Conservation (phyloP, 2,329 filamentous ascomycete genomes). For the Diaporthe ampelina region DNA sequence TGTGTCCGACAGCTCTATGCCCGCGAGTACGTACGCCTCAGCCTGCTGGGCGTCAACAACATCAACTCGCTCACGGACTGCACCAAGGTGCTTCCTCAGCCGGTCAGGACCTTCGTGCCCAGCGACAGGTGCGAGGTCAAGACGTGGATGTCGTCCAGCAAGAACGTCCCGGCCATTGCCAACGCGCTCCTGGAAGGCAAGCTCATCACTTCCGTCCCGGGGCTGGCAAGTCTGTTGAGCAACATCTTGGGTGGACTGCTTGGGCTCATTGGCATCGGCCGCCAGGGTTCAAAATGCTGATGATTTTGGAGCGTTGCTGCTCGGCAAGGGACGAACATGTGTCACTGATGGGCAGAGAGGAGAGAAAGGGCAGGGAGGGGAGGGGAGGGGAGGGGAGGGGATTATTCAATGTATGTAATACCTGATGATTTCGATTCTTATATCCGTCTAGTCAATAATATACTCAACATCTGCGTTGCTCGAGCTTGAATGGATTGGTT, state of each 20-base stretch:
- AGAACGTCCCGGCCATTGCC: constrained; percentile 28
- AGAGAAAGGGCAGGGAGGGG: not conserved
- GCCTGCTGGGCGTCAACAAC: constrained; percentile 59
- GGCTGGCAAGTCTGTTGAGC: constrained; percentile 4
- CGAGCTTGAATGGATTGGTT: not conserved
- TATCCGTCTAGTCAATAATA: not conserved
- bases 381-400: no score
- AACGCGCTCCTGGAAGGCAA: constrained; percentile 32
- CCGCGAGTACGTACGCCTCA: constrained; percentile 58
- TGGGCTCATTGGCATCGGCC: constrained; percentile 9
- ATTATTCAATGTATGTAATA: not conserved
- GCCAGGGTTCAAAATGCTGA: constrained; percentile 15
- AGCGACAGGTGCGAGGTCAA: constrained; percentile 41
- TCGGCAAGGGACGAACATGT: not conserved
- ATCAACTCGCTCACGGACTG: constrained; percentile 61
- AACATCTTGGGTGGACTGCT: not conserved
- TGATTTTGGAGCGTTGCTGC: not conserved
- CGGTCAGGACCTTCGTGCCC: constrained; percentile 28
- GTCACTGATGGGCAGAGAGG: not conserved
- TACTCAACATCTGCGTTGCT: no score
- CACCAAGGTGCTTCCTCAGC: constrained; percentile 52
- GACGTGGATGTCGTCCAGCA: constrained; percentile 29
- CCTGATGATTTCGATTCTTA: not conserved
- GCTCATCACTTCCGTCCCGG: constrained; percentile 31
- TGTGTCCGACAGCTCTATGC: constrained; percentile 49